Percentiles rank a stretch among this genome's conserved stretches.
These are phyloP conservation scores for Kernera saxatilis DNA, from an alignment of 345 rosid genomes.

Conservation along the genomic window DNA sequence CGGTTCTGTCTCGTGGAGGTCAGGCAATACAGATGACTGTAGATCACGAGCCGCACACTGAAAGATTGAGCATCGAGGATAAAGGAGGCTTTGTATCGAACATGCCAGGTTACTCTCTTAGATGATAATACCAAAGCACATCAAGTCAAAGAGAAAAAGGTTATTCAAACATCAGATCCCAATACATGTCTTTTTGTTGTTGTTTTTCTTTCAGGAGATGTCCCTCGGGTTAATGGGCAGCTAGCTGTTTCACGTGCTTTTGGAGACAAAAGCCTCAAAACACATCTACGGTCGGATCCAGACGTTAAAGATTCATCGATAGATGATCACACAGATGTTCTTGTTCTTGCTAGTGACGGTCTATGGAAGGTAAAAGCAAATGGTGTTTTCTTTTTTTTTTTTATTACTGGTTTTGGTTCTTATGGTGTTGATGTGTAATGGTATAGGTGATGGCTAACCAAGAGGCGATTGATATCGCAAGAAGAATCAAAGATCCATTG, in stretches of 20 bases:
- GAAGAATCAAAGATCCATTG: conserved; percentile 56
- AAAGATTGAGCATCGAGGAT: conserved; percentile 54
- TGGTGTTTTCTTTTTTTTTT: background rate
- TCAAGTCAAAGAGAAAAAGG: background rate
- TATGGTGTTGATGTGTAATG: background rate
- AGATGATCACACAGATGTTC: conserved; percentile 42
- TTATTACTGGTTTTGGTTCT: background rate
- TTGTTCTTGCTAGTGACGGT: conserved; percentile 72
- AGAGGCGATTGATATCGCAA: conserved; percentile 71
- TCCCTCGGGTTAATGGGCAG: conserved; percentile 67
- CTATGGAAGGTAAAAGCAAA: conserved; percentile 50
- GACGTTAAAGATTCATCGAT: conserved; percentile 37
- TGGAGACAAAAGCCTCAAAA: conserved; percentile 64
- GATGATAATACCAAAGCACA: background rate
- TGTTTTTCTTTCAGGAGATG: conserved; percentile 47
- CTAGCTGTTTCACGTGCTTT: conserved; percentile 72
- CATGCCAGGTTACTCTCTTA: conserved; percentile 53
- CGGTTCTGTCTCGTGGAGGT: conserved; percentile 54
- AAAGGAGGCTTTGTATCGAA: conserved; percentile 72
- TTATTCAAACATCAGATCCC: background rate
- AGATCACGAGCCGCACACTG: conserved; percentile 70
- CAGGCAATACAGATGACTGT: conserved; percentile 52
- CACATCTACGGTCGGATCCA: conserved; percentile 69
- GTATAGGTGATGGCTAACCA: conserved; percentile 64
- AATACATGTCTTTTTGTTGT: background rate